Conservation (phyloP, 345 rosid species). For the Pugionium dolabratum region DNA sequence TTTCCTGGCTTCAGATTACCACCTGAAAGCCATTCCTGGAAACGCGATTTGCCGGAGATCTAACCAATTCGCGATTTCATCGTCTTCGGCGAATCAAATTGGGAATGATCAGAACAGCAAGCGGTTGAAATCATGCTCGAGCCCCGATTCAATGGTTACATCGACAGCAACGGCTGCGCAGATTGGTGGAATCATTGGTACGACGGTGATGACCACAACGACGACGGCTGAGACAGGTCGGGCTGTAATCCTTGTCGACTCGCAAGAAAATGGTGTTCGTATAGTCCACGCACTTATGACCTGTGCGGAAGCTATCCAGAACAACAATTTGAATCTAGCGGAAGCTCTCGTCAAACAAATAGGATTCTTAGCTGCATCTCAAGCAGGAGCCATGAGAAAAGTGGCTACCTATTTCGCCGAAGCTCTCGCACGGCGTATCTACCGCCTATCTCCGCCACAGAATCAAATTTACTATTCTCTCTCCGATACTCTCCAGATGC, state of each 20-base stretch:
- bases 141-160: slow-evolving; percentile 41
- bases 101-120: slow-evolving; percentile 28
- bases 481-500: slow-evolving; percentile 71
- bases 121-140: slow-evolving; percentile 46
- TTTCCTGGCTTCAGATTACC: slow-evolving; percentile 55
- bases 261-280: slow-evolving; percentile 78
- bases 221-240: slow-evolving; percentile 49
- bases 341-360: slow-evolving; percentile 71
- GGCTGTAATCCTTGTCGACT: slow-evolving; percentile 62
- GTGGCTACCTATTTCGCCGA: slow-evolving; percentile 86
- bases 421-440: slow-evolving; percentile 77
- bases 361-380: slow-evolving; percentile 60
- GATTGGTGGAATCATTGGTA: slow-evolving; percentile 29
- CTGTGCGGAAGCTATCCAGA: slow-evolving; percentile 78
- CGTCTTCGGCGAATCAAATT: slow-evolving; percentile 34
- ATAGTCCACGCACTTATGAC: slow-evolving; percentile 79
- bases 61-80: slow-evolving; percentile 35
- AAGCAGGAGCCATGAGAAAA: slow-evolving; percentile 82
- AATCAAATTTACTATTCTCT: slow-evolving; percentile 49
- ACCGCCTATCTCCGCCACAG: slow-evolving; percentile 60
- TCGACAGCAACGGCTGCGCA: slow-evolving; percentile 27
- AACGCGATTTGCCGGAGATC: slow-evolving; percentile 52
- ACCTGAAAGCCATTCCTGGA: slow-evolving; percentile 74
- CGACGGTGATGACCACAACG: slow-evolving; percentile 22
- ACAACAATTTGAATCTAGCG: slow-evolving; percentile 49